Evolutionary conservation across 2,329 filamentous ascomycete genomes (phyloP).

Genomic region (Arthroderma uncinatum): DNA sequence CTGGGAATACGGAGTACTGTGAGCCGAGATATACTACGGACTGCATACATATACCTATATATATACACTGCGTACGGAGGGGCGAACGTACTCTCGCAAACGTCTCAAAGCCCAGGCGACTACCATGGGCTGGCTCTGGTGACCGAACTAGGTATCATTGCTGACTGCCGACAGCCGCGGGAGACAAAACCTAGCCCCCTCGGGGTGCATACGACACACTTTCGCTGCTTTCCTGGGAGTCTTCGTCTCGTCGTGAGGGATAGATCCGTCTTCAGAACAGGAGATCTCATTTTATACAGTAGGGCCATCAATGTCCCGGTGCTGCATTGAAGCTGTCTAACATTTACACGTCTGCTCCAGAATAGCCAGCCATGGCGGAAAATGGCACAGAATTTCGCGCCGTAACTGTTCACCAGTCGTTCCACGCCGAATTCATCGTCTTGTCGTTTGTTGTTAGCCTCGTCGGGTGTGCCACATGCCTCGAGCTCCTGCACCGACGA

Average conservation of each 20-base stretch:
- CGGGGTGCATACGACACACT: background rate
- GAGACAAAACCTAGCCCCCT: background rate
- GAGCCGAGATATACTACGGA: background rate
- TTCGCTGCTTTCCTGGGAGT: background rate
- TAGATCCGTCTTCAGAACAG: too few species aligned
- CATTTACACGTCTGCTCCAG: background rate
- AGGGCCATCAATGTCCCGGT: background rate
- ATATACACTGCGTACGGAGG: background rate
- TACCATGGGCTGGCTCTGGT: background rate
- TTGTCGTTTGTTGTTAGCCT: conserved; percentile 61
- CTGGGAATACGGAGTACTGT: background rate
- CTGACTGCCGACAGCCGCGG: background rate
- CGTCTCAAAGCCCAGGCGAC: background rate
- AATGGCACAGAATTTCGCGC: background rate
- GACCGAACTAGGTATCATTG: background rate
- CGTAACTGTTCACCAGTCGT: conserved; percentile 20
- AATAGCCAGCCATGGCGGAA: background rate
- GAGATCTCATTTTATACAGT: too few species aligned
- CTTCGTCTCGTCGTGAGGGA: too few species aligned
- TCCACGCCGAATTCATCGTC: conserved; percentile 52
- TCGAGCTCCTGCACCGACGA: conserved; percentile 69
- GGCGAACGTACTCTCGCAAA: background rate
- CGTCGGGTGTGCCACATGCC: conserved; percentile 63
- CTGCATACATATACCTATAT: background rate
- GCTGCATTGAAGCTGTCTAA: background rate